Evolutionary conservation across 768 basidiomycete genomes (phyloP).

Genomic region (Amanita rubescens): DNA sequence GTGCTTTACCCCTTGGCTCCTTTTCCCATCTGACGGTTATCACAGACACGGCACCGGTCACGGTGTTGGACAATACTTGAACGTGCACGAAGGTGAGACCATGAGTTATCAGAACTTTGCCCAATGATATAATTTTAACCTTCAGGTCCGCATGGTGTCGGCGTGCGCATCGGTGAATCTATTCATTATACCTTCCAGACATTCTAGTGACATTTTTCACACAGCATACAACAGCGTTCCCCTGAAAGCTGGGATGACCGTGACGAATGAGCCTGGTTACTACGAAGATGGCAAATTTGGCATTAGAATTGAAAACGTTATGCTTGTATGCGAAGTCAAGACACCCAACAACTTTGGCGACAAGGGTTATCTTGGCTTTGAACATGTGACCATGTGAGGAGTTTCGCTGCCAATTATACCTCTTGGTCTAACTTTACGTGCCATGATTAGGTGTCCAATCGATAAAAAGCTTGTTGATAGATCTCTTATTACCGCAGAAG

Average conservation of each 20-base stretch:
- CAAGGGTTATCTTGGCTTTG: slow-evolving; percentile 79
- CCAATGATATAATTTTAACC: neutral
- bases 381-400: slow-evolving; percentile 83
- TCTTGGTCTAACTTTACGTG: neutral
- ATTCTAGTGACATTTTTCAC: neutral
- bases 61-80: slow-evolving; percentile 90
- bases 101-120: neutral
- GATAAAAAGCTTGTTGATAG: slow-evolving; percentile 75
- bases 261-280: slow-evolving; percentile 93
- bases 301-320: slow-evolving; percentile 88
- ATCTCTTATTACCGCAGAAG: slow-evolving; percentile 50
- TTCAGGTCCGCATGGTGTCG: slow-evolving; percentile 54
- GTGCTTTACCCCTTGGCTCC: neutral
- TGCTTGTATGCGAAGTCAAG: slow-evolving; percentile 63
- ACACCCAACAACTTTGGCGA: slow-evolving; percentile 78
- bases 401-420: slow-evolving; percentile 17
- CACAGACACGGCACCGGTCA: slow-evolving; percentile 84
- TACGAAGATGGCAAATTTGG: slow-evolving; percentile 89
- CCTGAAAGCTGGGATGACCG: slow-evolving; percentile 80
- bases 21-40: slow-evolving; percentile 5
- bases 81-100: slow-evolving; percentile 76
- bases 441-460: slow-evolving; percentile 64
- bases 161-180: slow-evolving; percentile 40
- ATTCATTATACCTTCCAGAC: neutral
- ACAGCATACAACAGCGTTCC: slow-evolving; percentile 61